These are phyloP conservation scores for Acacia concinna DNA, from an alignment of 331 rosid genomes.

Conservation along the genomic window DNA sequence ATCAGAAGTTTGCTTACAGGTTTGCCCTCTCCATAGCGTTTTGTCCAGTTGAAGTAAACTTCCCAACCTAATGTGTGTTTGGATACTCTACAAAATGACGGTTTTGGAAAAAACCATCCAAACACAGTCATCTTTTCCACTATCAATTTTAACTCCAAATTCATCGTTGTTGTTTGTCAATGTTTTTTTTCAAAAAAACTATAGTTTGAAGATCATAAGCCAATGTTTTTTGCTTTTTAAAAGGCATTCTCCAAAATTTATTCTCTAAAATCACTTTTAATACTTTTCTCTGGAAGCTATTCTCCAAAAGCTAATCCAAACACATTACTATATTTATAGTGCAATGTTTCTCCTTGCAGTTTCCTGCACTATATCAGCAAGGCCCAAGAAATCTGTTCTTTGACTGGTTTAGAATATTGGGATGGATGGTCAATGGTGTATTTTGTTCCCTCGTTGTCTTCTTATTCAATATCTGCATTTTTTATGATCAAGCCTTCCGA, in stretches of 20 bases:
- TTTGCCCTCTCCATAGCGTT: slow-evolving; percentile 37
- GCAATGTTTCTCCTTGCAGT: slow-evolving; percentile 46
- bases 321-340: not conserved
- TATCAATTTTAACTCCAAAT: no score
- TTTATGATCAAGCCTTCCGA: slow-evolving; percentile 85
- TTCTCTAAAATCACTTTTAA: no score
- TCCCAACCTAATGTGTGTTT: slow-evolving; percentile 3
- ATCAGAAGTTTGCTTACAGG: slow-evolving; percentile 98
- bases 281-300: no score
- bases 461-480: slow-evolving; percentile 75
- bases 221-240: no score
- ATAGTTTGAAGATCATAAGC: no score
- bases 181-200: no score
- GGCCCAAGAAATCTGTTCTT: slow-evolving; percentile 88
- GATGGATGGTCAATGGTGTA: slow-evolving; percentile 95
- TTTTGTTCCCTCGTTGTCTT: slow-evolving; percentile 74
- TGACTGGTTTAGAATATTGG: slow-evolving; percentile 86
- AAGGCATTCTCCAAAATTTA: no score
- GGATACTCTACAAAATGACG: no score
- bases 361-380: slow-evolving; percentile 97
- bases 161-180: no score
- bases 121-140: no score
- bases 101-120: no score
- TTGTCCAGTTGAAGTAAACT: slow-evolving; percentile 10
- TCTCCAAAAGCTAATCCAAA: no score